These are phyloP conservation scores for Bacidia rubella DNA, from an alignment of 495 filamentous ascomycete species.

Conservation along the genomic window DNA sequence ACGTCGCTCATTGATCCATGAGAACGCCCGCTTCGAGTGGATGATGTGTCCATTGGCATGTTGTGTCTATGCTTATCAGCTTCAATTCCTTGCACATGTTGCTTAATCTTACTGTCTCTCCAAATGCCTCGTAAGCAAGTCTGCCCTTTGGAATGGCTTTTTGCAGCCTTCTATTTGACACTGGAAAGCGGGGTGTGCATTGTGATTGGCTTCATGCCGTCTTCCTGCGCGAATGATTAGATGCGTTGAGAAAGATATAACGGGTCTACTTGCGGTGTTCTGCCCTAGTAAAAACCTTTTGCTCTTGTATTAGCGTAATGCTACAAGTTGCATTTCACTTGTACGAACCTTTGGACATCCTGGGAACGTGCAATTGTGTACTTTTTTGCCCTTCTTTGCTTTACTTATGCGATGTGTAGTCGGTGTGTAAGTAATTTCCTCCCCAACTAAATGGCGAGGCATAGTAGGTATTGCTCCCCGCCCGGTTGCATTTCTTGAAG, in stretches of 20 bases:
- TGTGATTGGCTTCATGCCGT: conserved; percentile 80
- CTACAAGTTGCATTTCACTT: not conserved
- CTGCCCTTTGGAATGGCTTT: conserved; percentile 66
- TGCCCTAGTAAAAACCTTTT: conserved; percentile 65
- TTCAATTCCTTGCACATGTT: not conserved
- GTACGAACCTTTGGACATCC: conserved; percentile 49
- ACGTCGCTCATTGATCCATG: conserved; percentile 15
- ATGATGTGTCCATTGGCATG: conserved; percentile 10
- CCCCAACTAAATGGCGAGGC: conserved; percentile 2
- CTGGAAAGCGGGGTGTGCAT: conserved; percentile 48
- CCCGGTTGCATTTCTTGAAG: not conserved
- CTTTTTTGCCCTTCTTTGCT: conserved; percentile 70
- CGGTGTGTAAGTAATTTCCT: conserved; percentile 45
- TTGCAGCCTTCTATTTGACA: conserved; percentile 59
- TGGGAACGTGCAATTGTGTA: conserved; percentile 54
- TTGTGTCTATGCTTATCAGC: conserved; percentile 14
- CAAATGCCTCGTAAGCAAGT: conserved; percentile 65
- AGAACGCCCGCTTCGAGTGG: conserved; percentile 9
- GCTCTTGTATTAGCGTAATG: conserved; percentile 13
- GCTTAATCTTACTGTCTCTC: conserved; percentile 59
- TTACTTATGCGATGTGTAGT: conserved; percentile 65
- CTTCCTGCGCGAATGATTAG: conserved; percentile 26
- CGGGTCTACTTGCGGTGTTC: conserved; percentile 61
- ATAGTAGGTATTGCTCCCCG: not conserved
- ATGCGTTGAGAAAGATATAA: not conserved